Conservation (phyloP, 768 basidiomycete species). For the Termitomyces eurrhizus region DNA sequence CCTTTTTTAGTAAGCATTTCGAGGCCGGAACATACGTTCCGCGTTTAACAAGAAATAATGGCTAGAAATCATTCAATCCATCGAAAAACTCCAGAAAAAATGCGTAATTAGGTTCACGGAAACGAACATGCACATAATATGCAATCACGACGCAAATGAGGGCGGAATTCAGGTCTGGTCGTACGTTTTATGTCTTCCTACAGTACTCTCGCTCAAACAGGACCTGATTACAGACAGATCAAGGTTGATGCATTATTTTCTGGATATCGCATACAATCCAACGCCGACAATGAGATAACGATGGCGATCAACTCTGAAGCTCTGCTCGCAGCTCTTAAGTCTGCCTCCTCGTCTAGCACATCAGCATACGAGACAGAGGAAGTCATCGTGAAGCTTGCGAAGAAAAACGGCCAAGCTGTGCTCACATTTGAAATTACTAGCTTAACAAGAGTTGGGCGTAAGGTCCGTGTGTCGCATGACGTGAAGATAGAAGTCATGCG, state of each 20-base stretch:
- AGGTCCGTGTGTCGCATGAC: slow-evolving; percentile 70
- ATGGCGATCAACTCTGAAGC: slow-evolving; percentile 71
- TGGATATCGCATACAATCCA: slow-evolving; percentile 83
- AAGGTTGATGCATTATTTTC: slow-evolving; percentile 67
- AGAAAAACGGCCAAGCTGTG: slow-evolving; percentile 78
- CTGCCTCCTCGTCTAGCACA: slow-evolving; percentile 46
- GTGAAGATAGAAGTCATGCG: slow-evolving; percentile 80
- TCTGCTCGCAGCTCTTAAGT: slow-evolving; percentile 69
- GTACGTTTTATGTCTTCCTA: slow-evolving; percentile 17
- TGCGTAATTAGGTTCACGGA: slow-evolving; percentile 80
- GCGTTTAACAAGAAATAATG: neutral
- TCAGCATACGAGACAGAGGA: slow-evolving; percentile 54
- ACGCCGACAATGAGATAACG: slow-evolving; percentile 77
- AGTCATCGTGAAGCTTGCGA: slow-evolving; percentile 79
- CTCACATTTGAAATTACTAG: slow-evolving; percentile 74
- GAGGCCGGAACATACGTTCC: neutral
- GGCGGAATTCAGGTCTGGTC: slow-evolving; percentile 88
- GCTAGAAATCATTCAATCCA: slow-evolving; percentile 71
- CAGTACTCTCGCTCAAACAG: neutral
- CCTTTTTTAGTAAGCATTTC: slow-evolving; percentile 45
- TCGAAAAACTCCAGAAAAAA: slow-evolving; percentile 82
- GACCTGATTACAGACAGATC: slow-evolving; percentile 41
- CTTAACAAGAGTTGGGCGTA: slow-evolving; percentile 57
- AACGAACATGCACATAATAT: slow-evolving; percentile 75
- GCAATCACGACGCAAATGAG: slow-evolving; percentile 74